Conservation (phyloP, 1,139 yeast genomes). For the Lodderomyces beijingensis region DNA sequence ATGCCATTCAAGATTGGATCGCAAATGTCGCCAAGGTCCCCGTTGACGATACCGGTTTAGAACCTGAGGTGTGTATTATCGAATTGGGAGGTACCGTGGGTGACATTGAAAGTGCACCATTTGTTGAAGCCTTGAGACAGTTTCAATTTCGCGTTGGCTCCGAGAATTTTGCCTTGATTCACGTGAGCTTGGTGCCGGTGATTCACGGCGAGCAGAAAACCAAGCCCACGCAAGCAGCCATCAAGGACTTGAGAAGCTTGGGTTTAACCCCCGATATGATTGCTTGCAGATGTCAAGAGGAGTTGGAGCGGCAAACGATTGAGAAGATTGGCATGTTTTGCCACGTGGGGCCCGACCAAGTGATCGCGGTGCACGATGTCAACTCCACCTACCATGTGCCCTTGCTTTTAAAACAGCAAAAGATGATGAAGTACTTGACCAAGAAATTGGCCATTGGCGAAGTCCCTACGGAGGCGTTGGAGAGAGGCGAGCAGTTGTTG, state of each 20-base stretch:
- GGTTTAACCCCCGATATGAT: constrained; percentile 96
- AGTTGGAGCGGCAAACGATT: constrained; percentile 75
- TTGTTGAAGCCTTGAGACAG: constrained; percentile 97
- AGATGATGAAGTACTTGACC: constrained; percentile 68
- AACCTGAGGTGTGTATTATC: constrained; percentile 90
- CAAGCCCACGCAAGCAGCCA: constrained; percentile 98
- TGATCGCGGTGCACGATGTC: constrained; percentile 94
- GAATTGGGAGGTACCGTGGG: constrained; percentile 99
- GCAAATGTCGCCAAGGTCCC: constrained; percentile 89
- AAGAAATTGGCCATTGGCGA: constrained; percentile 61
- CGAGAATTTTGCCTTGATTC: constrained; percentile 92
- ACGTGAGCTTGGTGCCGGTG: constrained; percentile 94
- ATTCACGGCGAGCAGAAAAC: constrained; percentile 99
- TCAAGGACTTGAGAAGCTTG: constrained; percentile 89
- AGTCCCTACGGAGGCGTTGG: constrained; percentile 52
- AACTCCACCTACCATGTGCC: constrained; percentile 98
- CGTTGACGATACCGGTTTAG: constrained; percentile 85
- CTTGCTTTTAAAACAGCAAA: constrained; percentile 80
- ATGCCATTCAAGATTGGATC: constrained; percentile 98
- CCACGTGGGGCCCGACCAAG: constrained; percentile 97
- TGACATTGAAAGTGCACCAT: constrained; percentile 98
- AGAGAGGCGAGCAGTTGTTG: constrained; percentile 67
- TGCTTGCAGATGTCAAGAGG: constrained; percentile 93
- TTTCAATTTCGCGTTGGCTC: constrained; percentile 95
- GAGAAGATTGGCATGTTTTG: constrained; percentile 98